Evolutionary conservation across 768 basidiomycete species (phyloP), one percentile per base, ranked within the genome.

Genomic region (Tricholomella constricta): DNA sequence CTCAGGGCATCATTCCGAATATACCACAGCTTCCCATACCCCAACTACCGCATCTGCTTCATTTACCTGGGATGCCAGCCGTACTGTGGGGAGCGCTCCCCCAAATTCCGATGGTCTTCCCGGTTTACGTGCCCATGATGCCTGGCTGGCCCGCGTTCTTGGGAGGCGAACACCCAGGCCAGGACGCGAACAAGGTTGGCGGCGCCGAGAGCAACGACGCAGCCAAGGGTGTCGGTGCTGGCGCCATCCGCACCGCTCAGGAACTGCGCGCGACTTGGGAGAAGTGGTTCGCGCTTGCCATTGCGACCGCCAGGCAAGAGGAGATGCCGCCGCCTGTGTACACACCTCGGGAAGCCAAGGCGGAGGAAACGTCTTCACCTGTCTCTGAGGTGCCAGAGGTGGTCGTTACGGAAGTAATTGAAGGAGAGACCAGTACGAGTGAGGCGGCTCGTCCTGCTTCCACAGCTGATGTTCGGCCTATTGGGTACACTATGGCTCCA

Each of bases 21-120:
- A 72, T 78, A 22, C 70, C 74, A 61, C 80, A 70, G 63, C 77
- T 69, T 62, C 84, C 72, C 67, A 72, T 66, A n/a, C 83, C 81
- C 8, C 76, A 78, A 29, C 77, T 86, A 34, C 83, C 84, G 11
- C 72, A 79, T 45, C 71, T 89, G 14, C 86, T 84, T n/a, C 72
- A 80, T 51, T 71, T 89, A n/a, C 86, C 83, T 6, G 86, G 82
- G 54, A 80, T 91, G 50, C 84, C 86, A 23, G 74, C 78, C 35
- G 80, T 84, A 44, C 80, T 81, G 29, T 85, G 84, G 85, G 76
- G 65, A 40, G 78, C 79, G 23, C 64, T 88, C 14, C 84, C 85
- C 4, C 86, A 87, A 55, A 77, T 88, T 51, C 86, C 86, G 2
- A 76, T 89, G 70, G 87, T 89, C 11, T 91, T 93, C 78, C 89